Evolutionary conservation across 2,329 filamentous ascomycete genomes (phyloP).

Genomic region (Pseudogymnoascus sp.): DNA sequence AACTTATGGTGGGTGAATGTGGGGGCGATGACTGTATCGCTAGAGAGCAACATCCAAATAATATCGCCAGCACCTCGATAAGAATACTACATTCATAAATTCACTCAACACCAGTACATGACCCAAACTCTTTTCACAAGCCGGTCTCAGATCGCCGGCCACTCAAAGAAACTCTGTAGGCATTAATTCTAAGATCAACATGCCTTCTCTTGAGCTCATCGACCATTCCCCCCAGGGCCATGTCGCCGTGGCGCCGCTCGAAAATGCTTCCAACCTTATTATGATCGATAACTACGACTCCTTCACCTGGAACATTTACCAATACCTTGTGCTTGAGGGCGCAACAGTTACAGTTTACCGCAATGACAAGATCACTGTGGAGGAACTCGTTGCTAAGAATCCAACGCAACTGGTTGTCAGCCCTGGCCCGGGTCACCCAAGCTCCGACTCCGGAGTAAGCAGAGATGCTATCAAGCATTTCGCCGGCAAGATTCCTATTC

Average conservation of each 20-base stretch:
- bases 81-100: not conserved
- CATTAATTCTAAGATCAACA: conserved; percentile 21
- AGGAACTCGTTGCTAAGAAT: conserved; percentile 73
- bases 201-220: conserved; percentile 44
- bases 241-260: conserved; percentile 61
- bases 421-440: conserved; percentile 88
- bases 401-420: conserved; percentile 93
- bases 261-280: conserved; percentile 81
- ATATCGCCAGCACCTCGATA: not conserved
- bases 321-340: conserved; percentile 94
- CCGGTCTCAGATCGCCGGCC: not conserved
- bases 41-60: not conserved
- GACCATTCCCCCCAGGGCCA: conserved; percentile 88
- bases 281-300: conserved; percentile 99
- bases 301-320: conserved; percentile 99
- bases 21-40: conserved; percentile 3
- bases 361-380: conserved; percentile 83
- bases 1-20: conserved; percentile 2
- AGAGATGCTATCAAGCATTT: conserved; percentile 87
- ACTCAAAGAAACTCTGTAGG: not conserved
- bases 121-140: not conserved
- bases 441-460: conserved; percentile 86
- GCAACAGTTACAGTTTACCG: conserved; percentile 82
- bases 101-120: conserved; percentile 5
- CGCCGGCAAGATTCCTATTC: conserved; percentile 84